phyloP scores from a whole-genome alignment of 441 rosid genomes.

The Pelargonium citronellum region DNA sequence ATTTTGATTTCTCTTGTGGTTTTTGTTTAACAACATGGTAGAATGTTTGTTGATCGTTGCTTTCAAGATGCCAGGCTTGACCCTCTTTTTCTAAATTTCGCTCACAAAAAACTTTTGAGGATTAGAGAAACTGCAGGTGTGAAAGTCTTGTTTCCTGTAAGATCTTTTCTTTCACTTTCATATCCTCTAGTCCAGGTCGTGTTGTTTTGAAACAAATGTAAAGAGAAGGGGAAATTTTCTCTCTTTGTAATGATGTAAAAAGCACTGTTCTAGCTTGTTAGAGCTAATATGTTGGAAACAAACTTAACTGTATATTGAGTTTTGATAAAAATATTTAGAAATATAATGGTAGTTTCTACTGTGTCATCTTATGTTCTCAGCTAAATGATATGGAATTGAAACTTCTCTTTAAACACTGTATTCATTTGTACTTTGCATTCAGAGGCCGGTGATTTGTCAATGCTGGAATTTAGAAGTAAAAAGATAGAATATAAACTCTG shows the following conservation, averaged over 20 bases:
- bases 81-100: background rate
- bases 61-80: background rate
- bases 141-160: too few relatives aligned
- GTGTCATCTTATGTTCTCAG: background rate
- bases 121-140: too few relatives aligned
- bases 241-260: background rate
- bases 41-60: background rate
- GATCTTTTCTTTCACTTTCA: too few relatives aligned
- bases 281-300: background rate
- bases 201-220: background rate
- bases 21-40: background rate
- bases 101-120: background rate
- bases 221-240: background rate
- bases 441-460: background rate
- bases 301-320: background rate
- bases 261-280: background rate
- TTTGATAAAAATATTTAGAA: background rate
- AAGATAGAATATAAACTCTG: conserved; percentile 6
- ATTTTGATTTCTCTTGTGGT: background rate
- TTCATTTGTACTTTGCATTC: background rate
- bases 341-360: background rate
- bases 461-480: background rate
- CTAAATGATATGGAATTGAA: background rate
- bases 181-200: too few relatives aligned
- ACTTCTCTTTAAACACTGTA: background rate